phyloP scores from a whole-genome alignment of 805 yeast genomes.

The Brettanomyces anomalus region DNA sequence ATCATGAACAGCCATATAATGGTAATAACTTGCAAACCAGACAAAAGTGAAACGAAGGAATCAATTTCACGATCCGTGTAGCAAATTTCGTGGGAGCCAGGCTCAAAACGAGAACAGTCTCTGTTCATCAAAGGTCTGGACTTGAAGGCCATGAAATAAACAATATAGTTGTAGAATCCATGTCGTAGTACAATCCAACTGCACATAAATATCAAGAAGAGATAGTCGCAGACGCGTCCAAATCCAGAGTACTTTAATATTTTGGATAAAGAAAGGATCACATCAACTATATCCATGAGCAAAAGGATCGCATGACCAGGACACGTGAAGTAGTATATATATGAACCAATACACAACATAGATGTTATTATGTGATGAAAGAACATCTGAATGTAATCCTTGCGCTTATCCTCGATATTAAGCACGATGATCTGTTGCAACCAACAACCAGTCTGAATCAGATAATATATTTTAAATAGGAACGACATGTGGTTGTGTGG shows the following conservation, averaged over 20 bases:
- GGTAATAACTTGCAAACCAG: slow-evolving; percentile 57
- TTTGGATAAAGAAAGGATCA: slow-evolving; percentile 63
- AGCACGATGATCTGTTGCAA: slow-evolving; percentile 69
- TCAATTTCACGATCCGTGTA: slow-evolving; percentile 38
- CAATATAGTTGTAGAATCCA: slow-evolving; percentile 58
- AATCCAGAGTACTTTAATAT: slow-evolving; percentile 65
- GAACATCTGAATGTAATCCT: slow-evolving; percentile 82
- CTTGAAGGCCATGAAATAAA: slow-evolving; percentile 47
- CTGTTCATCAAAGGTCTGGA: slow-evolving; percentile 39
- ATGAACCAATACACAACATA: slow-evolving; percentile 59
- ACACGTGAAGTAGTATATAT: slow-evolving; percentile 59
- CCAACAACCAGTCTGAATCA: slow-evolving; percentile 71
- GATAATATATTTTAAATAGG: slow-evolving; percentile 57
- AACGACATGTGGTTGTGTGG: slow-evolving; percentile 56
- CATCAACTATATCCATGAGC: slow-evolving; percentile 80
- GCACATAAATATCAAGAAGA: slow-evolving; percentile 58
- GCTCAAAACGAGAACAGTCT: slow-evolving; percentile 26
- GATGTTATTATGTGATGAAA: slow-evolving; percentile 81
- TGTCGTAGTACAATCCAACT: slow-evolving; percentile 71
- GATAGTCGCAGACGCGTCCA: slow-evolving; percentile 49
- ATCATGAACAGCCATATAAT: slow-evolving; percentile 72
- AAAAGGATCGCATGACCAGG: slow-evolving; percentile 72
- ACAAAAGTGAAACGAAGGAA: slow-evolving; percentile 45
- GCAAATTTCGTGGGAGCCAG: slow-evolving; percentile 30
- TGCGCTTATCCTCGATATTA: slow-evolving; percentile 69